Base-by-base conservation (phyloP, 1,284 basidiomycete species). In the Afroboletus lepidellus region DNA sequence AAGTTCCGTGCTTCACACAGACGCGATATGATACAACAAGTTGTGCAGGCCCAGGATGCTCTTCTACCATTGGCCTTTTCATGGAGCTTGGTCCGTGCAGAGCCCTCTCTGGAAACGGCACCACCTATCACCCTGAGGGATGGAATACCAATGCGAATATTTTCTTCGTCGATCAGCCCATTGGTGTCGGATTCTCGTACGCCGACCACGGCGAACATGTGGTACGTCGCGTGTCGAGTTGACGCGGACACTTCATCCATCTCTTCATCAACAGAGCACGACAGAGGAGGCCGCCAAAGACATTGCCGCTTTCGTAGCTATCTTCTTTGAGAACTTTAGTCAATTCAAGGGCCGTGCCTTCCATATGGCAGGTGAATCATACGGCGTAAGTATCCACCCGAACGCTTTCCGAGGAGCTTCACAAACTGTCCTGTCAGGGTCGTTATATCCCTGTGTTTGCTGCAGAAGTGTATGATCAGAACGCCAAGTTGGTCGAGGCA, bases 371-470 rank as follows among this genome's bases (percentile, higher is more conserved):
- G 86, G 87, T 36, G 87, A 90, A 67, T 86, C 83, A 0, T 87
- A 87, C 56, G 81, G 76, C 50, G 81, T 81, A 58, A 57, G 76
- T 63, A n/a, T n/a, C n/a, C n/a, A n/a, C n/a, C n/a, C n/a, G n/a
- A n/a, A n/a, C n/a, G n/a, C n/a, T n/a, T n/a, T n/a, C n/a, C n/a
- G n/a, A n/a, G n/a, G n/a, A n/a, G n/a, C n/a, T n/a, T n/a, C n/a
- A n/a, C n/a, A n/a, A 6, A 39, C 29, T 15, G 2, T 12, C 5
- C 6, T n/a, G 21, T 38, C 46, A 85, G 80, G 89, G 91, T 1
- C 81, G 87, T 36, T 92, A 92, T 68, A 74, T 92, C 2, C 91
- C 90, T 2, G 78, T 91, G 7, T 93, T 93, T 56, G 90, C 90
- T 0, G 81, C 84, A 45, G 85, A 90, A 15, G 24, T 39, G 24